These are phyloP conservation scores for Daedaleopsis nitida DNA, from an alignment of 768 basidiomycete species.

Conservation along the genomic window DNA sequence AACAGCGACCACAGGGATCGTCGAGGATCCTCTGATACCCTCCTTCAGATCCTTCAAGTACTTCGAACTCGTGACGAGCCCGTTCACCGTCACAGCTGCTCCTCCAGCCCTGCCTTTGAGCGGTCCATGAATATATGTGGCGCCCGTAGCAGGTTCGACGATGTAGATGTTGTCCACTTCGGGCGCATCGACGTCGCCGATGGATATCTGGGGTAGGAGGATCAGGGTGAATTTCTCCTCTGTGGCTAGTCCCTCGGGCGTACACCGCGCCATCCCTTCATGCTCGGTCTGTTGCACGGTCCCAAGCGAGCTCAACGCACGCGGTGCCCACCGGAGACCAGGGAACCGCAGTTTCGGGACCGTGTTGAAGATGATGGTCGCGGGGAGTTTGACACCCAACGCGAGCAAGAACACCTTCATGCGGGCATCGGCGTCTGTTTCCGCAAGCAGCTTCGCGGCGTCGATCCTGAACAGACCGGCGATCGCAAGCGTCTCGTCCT, in stretches of 20 bases:
- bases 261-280: neutral
- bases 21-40: too few species aligned
- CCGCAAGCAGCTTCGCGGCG: neutral
- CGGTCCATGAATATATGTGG: too few species aligned
- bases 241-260: neutral
- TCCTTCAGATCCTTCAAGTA: too few species aligned
- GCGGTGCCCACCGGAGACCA: neutral
- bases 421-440: neutral
- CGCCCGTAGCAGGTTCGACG: too few species aligned
- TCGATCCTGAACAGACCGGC: constrained; percentile 1
- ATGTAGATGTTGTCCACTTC: too few species aligned
- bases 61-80: too few species aligned
- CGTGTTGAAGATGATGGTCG: neutral
- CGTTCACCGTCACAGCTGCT: too few species aligned
- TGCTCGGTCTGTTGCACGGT: too few species aligned
- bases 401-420: neutral
- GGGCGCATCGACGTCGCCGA: too few species aligned
- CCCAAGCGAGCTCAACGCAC: neutral
- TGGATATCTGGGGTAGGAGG: constrained; percentile 27
- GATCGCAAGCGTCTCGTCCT: constrained; percentile 6
- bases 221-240: neutral
- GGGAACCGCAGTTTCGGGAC: neutral
- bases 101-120: too few species aligned
- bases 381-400: neutral
- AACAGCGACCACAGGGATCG: too few species aligned